Evolutionary conservation across 2,329 filamentous ascomycete genomes (phyloP).

Genomic region (Botrytis paeoniae): DNA sequence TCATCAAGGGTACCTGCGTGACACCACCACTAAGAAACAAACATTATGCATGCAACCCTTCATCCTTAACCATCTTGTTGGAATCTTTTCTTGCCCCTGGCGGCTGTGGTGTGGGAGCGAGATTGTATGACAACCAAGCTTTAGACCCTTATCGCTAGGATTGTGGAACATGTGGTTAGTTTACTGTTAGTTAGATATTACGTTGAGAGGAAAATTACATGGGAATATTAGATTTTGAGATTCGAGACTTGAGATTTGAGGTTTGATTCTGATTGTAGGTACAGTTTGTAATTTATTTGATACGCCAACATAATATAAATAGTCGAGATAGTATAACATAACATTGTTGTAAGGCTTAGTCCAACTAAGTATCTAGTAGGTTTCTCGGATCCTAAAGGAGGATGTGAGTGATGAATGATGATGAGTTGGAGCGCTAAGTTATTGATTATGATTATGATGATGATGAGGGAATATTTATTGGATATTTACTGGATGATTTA

Average conservation of each 20-base stretch:
- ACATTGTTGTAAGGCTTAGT: neutral
- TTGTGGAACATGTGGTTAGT: neutral
- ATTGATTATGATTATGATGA: no score
- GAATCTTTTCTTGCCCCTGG: conserved; percentile 1
- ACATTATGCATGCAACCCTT: conserved; percentile 7
- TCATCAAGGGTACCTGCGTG: conserved; percentile 11
- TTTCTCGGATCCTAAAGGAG: neutral
- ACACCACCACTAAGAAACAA: neutral
- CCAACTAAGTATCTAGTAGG: no score
- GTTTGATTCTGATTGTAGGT: neutral
- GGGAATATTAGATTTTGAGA: neutral
- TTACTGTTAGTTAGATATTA: neutral
- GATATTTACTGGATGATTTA: no score
- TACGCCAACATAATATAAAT: neutral
- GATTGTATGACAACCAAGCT: neutral
- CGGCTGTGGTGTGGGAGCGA: neutral
- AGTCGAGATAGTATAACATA: neutral
- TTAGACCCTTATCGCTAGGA: conserved; percentile 7
- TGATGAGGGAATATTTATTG: no score
- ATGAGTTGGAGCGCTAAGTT: neutral
- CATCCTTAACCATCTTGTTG: conserved; percentile 12
- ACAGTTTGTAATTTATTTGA: neutral
- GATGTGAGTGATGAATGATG: no score
- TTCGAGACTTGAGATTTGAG: neutral
- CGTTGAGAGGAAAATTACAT: no score